Conservation (phyloP, 2,329 filamentous ascomycete genomes). For the Penicillium frequentans region DNA sequence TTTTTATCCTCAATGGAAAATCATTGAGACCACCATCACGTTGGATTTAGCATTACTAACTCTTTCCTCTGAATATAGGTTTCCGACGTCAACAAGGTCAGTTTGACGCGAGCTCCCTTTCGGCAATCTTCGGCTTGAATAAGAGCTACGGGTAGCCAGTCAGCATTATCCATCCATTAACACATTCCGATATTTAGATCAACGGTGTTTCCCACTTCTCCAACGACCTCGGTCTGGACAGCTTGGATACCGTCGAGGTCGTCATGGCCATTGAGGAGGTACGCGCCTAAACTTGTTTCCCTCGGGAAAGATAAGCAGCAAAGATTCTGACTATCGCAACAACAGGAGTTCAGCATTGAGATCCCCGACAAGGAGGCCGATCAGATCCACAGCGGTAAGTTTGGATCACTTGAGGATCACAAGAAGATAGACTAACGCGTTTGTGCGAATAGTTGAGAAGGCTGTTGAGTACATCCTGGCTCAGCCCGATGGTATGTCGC, state of each 20-base stretch:
- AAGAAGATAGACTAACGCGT: slow-evolving; percentile 7
- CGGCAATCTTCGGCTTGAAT: not conserved
- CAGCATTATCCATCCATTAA: slow-evolving; percentile 21
- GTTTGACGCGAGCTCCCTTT: slow-evolving; percentile 16
- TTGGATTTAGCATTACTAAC: slow-evolving; percentile 1
- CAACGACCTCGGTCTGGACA: slow-evolving; percentile 96
- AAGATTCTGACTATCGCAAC: slow-evolving; percentile 16
- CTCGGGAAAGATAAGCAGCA: slow-evolving; percentile 7
- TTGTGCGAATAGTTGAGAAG: slow-evolving; percentile 70
- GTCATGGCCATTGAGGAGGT: slow-evolving; percentile 99
- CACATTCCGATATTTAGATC: slow-evolving; percentile 60
- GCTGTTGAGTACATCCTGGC: slow-evolving; percentile 90
- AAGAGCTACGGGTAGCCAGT: not conserved
- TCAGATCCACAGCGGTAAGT: slow-evolving; percentile 86
- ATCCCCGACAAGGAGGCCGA: slow-evolving; percentile 98
- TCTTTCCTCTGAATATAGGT: slow-evolving; percentile 25
- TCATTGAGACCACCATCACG: not conserved
- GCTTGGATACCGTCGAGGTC: slow-evolving; percentile 97
- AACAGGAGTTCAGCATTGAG: slow-evolving; percentile 82
- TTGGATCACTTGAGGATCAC: not conserved
- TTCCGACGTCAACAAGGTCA: slow-evolving; percentile 42
- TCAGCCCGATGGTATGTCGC: slow-evolving; percentile 83
- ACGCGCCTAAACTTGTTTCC: slow-evolving; percentile 22
- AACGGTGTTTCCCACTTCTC: slow-evolving; percentile 83
- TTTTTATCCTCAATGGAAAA: slow-evolving; percentile 1